Evolutionary conservation across 345 rosid species (phyloP).

Genomic region (thale cress (Arabidopsis thaliana)): TAIR10.1 NC_003070.9:17519001-17519500

Average conservation of each 20-base stretch:
- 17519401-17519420: not conserved
- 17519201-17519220: slow-evolving; percentile 95
- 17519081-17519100: not conserved
- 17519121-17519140: slow-evolving; percentile 98
- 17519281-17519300: not conserved
- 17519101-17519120: slow-evolving; percentile 28
- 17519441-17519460: slow-evolving; percentile 50
- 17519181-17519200: slow-evolving; percentile 93
- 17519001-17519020: not conserved
- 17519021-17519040: not conserved
- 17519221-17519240: slow-evolving; percentile 93
- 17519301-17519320: not conserved
- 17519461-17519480: slow-evolving; percentile 91
- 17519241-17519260: slow-evolving; percentile 41
- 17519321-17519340: not conserved
- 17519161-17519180: slow-evolving; percentile 92
- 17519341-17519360: not conserved
- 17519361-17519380: slow-evolving; percentile 11
- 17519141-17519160: slow-evolving; percentile 95
- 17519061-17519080: not conserved
- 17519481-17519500: slow-evolving; percentile 87
- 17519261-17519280: slow-evolving; percentile 20
- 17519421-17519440: not conserved
- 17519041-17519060: not conserved
- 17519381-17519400: not conserved